phyloP scores from a whole-genome alignment of 441 rosid species.

The Macaranga tanarius region DNA sequence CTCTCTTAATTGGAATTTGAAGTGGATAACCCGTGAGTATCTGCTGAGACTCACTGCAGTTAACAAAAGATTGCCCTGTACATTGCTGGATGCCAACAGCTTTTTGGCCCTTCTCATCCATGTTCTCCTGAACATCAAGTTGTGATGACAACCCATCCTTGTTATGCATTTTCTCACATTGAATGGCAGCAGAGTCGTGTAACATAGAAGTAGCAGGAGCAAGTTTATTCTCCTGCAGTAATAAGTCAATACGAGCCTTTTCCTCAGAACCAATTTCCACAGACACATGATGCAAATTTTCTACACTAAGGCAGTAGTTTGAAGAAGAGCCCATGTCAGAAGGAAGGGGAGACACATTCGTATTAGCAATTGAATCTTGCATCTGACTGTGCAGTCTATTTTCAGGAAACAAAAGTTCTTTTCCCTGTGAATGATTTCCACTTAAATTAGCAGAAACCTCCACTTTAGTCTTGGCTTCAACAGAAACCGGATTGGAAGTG shows the following conservation, averaged over 20 bases:
- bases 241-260: constrained; percentile 34
- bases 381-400: constrained; percentile 26
- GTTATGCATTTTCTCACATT: constrained; percentile 28
- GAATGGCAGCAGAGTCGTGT: constrained; percentile 34
- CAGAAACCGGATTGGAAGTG: constrained; percentile 34
- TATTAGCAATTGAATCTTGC: constrained; percentile 33
- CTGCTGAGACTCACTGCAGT: constrained; percentile 38
- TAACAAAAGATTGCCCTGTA: constrained; percentile 33
- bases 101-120: constrained; percentile 22
- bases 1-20: constrained; percentile 44
- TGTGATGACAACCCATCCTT: constrained; percentile 42
- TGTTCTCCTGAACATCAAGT: constrained; percentile 28
- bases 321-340: constrained; percentile 35
- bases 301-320: constrained; percentile 36
- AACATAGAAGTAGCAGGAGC: constrained; percentile 25
- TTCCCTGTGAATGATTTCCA: constrained; percentile 31
- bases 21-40: constrained; percentile 44
- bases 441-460: constrained; percentile 39
- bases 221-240: constrained; percentile 33
- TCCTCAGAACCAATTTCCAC: constrained; percentile 32
- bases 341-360: constrained; percentile 28
- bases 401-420: constrained; percentile 28
- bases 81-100: constrained; percentile 32
- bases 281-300: constrained; percentile 40
- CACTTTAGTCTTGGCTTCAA: constrained; percentile 34